These are phyloP conservation scores for Diatrype stigma DNA, from an alignment of 2,329 filamentous ascomycete species.

Conservation along the genomic window DNA sequence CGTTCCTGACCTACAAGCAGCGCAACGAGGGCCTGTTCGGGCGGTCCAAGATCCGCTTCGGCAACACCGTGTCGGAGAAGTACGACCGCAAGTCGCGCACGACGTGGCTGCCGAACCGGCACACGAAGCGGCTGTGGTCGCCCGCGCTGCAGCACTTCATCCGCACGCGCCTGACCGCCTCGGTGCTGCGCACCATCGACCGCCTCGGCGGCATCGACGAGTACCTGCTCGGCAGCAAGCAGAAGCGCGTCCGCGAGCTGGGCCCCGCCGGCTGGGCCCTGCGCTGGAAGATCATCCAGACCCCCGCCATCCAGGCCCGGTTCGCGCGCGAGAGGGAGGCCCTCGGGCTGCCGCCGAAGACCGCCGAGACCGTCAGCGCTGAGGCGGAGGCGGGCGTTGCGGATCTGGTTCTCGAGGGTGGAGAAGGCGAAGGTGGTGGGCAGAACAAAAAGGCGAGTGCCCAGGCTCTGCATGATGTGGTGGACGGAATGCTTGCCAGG, in stretches of 20 bases:
- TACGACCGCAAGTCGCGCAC: conserved; percentile 68
- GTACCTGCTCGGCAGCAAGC: conserved; percentile 80
- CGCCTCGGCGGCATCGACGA: conserved; percentile 87
- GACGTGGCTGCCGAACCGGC: conserved; percentile 72
- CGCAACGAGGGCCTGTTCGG: conserved; percentile 73
- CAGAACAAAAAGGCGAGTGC: conserved; percentile 12
- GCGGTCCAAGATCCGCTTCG: conserved; percentile 66
- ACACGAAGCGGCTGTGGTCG: conserved; percentile 64
- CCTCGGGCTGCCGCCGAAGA: conserved; percentile 58
- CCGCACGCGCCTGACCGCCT: conserved; percentile 64
- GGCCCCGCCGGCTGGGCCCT: conserved; percentile 88
- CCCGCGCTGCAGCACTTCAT: conserved; percentile 58
- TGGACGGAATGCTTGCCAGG: conserved; percentile 37
- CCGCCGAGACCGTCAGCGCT: conserved; percentile 26
- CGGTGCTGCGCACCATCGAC: conserved; percentile 70
- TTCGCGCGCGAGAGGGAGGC: conserved; percentile 61
- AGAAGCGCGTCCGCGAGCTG: conserved; percentile 75
- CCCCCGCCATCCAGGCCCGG: conserved; percentile 56
- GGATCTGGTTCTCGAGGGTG: background rate
- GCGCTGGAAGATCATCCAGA: conserved; percentile 87
- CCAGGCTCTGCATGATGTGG: conserved; percentile 31
- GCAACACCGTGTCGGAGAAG: conserved; percentile 69
- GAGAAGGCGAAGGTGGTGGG: background rate
- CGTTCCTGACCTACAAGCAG: conserved; percentile 71
- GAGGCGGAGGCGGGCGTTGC: conserved; percentile 31